Conservation (phyloP, 1,284 basidiomycete species). For the Trichosporon sp. region DNA sequence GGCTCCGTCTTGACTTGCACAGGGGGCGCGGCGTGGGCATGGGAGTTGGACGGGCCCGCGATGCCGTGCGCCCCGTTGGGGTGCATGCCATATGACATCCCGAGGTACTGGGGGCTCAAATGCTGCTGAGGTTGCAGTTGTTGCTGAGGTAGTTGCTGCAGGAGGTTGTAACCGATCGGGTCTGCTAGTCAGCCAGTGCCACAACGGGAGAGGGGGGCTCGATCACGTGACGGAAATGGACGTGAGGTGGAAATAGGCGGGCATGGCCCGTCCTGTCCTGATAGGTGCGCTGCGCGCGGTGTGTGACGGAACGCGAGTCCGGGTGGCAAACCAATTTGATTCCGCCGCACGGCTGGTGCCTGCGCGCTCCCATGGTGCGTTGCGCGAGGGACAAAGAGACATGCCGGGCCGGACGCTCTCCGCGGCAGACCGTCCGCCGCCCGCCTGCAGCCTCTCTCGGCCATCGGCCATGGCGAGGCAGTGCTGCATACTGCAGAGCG, state of each 20-base stretch:
- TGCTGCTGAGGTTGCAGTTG: neutral
- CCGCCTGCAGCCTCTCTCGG: neutral
- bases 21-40: neutral
- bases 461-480: neutral
- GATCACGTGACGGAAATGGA: neutral
- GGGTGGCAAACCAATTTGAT: neutral
- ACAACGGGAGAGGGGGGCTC: neutral
- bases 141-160: neutral
- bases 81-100: conserved; percentile 1
- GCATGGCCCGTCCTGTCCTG: neutral
- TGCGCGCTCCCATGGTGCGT: neutral
- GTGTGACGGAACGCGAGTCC: neutral
- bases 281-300: neutral
- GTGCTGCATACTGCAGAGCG: too few species aligned
- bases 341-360: neutral
- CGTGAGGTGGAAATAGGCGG: neutral
- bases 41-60: neutral
- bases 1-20: neutral
- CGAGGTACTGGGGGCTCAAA: neutral
- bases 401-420: neutral
- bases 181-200: neutral
- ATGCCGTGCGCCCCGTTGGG: neutral
- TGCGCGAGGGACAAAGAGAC: neutral
- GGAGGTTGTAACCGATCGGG: neutral
- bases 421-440: neutral